Evolutionary conservation across 2,329 filamentous ascomycete genomes (phyloP), one percentile per base, ranked within the genome.

Genomic region (Trichophyton rubrum): DNA sequence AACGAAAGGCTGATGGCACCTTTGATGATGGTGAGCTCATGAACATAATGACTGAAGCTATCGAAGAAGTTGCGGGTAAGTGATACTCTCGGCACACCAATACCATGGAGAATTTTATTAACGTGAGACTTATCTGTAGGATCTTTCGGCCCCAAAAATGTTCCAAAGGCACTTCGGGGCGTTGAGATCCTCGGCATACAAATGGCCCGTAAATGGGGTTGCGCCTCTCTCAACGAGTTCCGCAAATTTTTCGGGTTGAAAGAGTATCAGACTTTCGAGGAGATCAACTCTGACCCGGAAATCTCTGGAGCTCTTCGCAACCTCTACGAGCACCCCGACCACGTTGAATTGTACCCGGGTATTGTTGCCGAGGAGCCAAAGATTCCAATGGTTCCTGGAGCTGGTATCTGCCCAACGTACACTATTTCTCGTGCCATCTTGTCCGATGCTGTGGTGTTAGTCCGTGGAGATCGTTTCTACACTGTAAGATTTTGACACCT

Each of bases 171-270:
- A 17, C 83, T 93, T 80, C 83, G 84, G 63, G 82, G 85, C 1
- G 81, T 93, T 24, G 89, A 93, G 71, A 87, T 91, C 47, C 75
- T 92, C 3, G 89, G 88, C 35, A 92, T 93, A 59, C 78, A 88
- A 45, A 87, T 90, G 63, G 85, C 86, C 4, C 80, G 89, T 30
- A 81, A 82, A 63, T 93, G 89, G 89, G 62, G 60, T 45, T 61
- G 60, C n/a, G 61, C 49, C 15, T 73, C 73, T 13, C 63, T 75
- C 60, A 75, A 75, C 59, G 84, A 86, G 68, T 85, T 86, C 71
- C 77, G 85, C 6, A 76, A 80, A 61, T 85, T 85, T 68, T 85
- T 86, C 66, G 79, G 79, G 1, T 74, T 87, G 43, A 78, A 81
- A 68, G 76, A 75, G 20, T 79, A 86, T 68, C 70, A 77, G 27